Evolutionary conservation across 441 rosid genomes (phyloP), one percentile per base, ranked within the genome.

Genomic region (Corymbia calophylla): DNA sequence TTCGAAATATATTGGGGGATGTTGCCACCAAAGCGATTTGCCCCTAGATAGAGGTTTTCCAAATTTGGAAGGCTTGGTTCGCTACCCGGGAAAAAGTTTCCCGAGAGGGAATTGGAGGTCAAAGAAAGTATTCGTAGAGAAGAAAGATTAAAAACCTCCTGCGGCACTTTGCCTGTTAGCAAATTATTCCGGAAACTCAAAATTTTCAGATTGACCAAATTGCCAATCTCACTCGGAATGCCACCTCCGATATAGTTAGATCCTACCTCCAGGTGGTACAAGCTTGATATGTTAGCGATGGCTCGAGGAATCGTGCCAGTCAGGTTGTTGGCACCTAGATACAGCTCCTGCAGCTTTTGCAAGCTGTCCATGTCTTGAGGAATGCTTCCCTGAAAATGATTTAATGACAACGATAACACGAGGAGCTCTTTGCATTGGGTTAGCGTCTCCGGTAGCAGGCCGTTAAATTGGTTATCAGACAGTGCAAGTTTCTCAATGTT

Each of bases 91-190:
- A 1, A 1, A 60, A 60, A 8, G 31, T 0, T 29, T 60, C 32
- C 32, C 0, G 8, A 60, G 17, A 60, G 68, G 32, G 8, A 60
- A 60, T 60, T 60, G 0, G 0, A 0, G 2, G 0, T 0, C 68
- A 60, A 60, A 29, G 2, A 0, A 60, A 60, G 17, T 0, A 1
- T 0, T 12, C 1, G 31, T 48, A 29, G 58, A 0, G 25, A 84
- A 31, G 87, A 49, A 2, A 84, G 3, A 0, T 84, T 84, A 19
- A 84, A 84, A 44, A 80, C 3, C 44, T 27, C 86, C 4, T 1
- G 53, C 2, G 86, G 86, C 23, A 80, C 49, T 32, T 8, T 0
- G 17, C 86, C 86, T 1, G 14, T 80, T 25, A 80, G 53, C 6
- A 80, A 1, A 80, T 80, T 80, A 27, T 3, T 0, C 2, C 0